Evolutionary conservation across 2,329 filamentous ascomycete species (phyloP).

Genomic region (Bimuria novae-zelandiae): DNA sequence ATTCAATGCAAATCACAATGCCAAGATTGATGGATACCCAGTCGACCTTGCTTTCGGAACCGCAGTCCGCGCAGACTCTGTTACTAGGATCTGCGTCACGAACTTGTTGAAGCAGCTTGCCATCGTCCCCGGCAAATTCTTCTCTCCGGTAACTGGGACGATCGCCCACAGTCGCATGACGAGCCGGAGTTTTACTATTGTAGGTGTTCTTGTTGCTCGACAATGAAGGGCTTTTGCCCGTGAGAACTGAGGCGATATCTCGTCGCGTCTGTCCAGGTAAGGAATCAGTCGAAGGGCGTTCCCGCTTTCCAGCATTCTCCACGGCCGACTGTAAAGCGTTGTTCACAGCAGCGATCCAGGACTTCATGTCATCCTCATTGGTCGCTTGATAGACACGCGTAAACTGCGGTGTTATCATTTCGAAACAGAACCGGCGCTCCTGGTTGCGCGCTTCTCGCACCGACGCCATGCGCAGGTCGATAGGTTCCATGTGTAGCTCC

Average conservation of each 20-base stretch:
- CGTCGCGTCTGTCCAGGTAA: constrained; percentile 66
- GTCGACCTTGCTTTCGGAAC: constrained; percentile 88
- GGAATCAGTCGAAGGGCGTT: constrained; percentile 56
- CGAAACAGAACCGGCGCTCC: constrained; percentile 94
- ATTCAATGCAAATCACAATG: constrained; percentile 96
- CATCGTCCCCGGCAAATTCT: constrained; percentile 77
- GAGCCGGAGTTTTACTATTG: constrained; percentile 66
- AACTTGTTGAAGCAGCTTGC: constrained; percentile 83
- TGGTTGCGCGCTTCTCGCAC: constrained; percentile 94
- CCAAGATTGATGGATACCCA: constrained; percentile 99
- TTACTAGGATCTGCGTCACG: constrained; percentile 92
- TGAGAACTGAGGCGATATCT: constrained; percentile 91
- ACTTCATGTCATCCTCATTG: constrained; percentile 96
- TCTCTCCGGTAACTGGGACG: constrained; percentile 75
- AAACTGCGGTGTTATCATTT: constrained; percentile 95
- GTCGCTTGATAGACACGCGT: constrained; percentile 97
- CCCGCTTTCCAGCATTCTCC: constrained; percentile 69
- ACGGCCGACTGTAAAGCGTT: constrained; percentile 96
- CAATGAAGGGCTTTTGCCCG: constrained; percentile 83
- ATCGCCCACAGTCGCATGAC: constrained; percentile 90
- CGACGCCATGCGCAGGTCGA: constrained; percentile 94
- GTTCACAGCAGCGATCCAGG: constrained; percentile 95
- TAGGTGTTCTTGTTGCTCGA: constrained; percentile 59
- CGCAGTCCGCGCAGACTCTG: constrained; percentile 91
- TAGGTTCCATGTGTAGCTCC: constrained; percentile 96